These are phyloP conservation scores for Nicotiana otophora DNA, from an alignment of 257 asterid genomes.

Conservation along the genomic window DNA sequence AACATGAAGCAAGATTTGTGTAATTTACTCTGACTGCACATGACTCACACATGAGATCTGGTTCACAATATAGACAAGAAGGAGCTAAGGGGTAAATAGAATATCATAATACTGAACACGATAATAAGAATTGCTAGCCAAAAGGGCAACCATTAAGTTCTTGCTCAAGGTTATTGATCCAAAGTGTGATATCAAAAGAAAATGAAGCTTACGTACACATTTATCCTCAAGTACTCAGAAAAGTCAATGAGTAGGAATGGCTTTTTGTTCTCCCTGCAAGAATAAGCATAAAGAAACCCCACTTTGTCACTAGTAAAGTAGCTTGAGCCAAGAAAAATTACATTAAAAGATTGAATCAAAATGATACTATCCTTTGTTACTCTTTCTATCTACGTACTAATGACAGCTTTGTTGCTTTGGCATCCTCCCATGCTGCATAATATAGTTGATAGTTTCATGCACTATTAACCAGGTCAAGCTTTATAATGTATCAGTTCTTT, in stretches of 20 bases:
- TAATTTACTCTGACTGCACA: not conserved
- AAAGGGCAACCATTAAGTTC: not conserved
- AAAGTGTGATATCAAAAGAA: not conserved
- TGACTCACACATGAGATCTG: not conserved
- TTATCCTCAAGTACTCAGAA: conserved; percentile 70
- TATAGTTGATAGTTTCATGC: not conserved
- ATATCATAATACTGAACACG: not conserved
- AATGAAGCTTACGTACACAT: conserved; percentile 50
- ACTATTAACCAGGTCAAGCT: not conserved
- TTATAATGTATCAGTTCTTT: not conserved
- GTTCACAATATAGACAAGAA: conserved; percentile 6
- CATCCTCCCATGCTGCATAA: not conserved
- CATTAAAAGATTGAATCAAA: not conserved
- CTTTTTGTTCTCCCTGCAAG: conserved; percentile 61
- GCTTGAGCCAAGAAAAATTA: not conserved
- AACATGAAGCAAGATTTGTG: not conserved
- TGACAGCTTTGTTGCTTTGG: not conserved
- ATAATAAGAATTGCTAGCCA: not conserved
- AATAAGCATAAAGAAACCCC: conserved; percentile 16
- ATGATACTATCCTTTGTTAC: not conserved
- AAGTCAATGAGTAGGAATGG: conserved; percentile 87
- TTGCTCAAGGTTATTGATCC: not conserved
- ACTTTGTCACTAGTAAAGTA: not conserved
- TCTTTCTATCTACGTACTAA: not conserved
- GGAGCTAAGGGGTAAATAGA: not conserved